Evolutionary conservation across 805 yeast species (phyloP).

Genomic region (Cyberlindnera japonica): DNA sequence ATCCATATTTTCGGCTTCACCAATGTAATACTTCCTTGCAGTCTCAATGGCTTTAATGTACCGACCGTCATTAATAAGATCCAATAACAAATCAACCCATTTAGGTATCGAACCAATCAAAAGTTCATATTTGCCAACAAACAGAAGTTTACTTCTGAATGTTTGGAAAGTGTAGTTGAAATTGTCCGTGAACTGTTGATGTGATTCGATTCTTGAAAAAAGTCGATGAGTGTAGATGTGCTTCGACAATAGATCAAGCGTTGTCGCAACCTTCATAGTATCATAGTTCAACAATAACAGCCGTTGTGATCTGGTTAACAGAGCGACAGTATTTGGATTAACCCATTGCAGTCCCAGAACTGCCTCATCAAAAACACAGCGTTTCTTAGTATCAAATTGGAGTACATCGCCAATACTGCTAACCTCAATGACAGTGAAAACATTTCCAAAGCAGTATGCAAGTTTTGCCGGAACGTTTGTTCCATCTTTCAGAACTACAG

Average conservation of each 20-base stretch:
- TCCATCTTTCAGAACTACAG: slow-evolving; percentile 28
- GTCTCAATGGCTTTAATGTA: slow-evolving; percentile 55
- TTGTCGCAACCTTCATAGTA: slow-evolving; percentile 31
- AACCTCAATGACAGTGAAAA: slow-evolving; percentile 52
- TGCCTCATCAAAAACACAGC: slow-evolving; percentile 44
- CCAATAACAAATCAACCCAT: slow-evolving; percentile 62
- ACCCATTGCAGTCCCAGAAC: slow-evolving; percentile 60
- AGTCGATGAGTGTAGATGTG: slow-evolving; percentile 36
- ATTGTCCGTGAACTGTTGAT: slow-evolving; percentile 10
- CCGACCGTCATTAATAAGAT: slow-evolving; percentile 49
- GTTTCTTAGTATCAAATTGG: slow-evolving; percentile 37
- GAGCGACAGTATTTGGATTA: slow-evolving; percentile 35
- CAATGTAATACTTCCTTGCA: slow-evolving; percentile 50
- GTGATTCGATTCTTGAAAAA: slow-evolving; percentile 23
- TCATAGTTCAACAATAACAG: slow-evolving; percentile 40
- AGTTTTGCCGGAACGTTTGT: slow-evolving; percentile 40
- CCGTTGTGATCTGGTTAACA: slow-evolving; percentile 44
- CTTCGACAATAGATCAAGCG: slow-evolving; percentile 22
- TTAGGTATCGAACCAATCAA: slow-evolving; percentile 55
- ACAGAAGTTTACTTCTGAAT: slow-evolving; percentile 45
- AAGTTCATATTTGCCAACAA: slow-evolving; percentile 50
- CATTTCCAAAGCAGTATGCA: slow-evolving; percentile 69
- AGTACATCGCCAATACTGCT: slow-evolving; percentile 31
- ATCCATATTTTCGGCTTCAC: slow-evolving; percentile 42
- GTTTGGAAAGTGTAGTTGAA: slow-evolving; percentile 30